These are phyloP conservation scores for Lentinula lateritia DNA, from an alignment of 768 basidiomycete species.

Conservation along the genomic window DNA sequence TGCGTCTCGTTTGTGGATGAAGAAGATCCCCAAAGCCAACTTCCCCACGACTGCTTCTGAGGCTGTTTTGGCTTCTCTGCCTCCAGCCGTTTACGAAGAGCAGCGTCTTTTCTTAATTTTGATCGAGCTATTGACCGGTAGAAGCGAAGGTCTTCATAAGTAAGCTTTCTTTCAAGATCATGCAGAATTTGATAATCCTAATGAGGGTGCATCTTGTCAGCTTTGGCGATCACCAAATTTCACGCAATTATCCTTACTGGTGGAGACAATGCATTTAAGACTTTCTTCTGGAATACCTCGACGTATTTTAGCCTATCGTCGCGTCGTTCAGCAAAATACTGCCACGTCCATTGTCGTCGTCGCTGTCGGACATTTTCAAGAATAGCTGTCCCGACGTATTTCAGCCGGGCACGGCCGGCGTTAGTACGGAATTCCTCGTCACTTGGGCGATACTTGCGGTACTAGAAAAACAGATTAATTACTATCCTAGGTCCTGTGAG, in stretches of 20 bases:
- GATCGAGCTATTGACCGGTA: conserved; percentile 94
- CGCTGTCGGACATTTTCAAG: conserved; percentile 78
- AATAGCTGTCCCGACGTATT: conserved; percentile 78
- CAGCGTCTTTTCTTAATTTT: conserved; percentile 79
- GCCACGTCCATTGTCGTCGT: conserved; percentile 87
- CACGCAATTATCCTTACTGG: conserved; percentile 35
- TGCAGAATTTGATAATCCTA: conserved; percentile 54
- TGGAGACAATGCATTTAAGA: conserved; percentile 45
- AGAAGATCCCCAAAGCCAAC: conserved; percentile 82
- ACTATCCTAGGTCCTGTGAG: not conserved
- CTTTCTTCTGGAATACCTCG: conserved; percentile 74
- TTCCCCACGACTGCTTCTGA: conserved; percentile 52
- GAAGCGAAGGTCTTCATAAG: conserved; percentile 94
- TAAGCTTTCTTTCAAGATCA: conserved; percentile 72
- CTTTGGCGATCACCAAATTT: not conserved
- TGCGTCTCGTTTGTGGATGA: conserved; percentile 23
- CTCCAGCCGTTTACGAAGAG: conserved; percentile 62
- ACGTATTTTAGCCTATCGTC: conserved; percentile 86
- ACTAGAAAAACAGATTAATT: conserved; percentile 37
- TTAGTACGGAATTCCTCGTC: conserved; percentile 56
- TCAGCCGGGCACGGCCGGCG: conserved; percentile 60
- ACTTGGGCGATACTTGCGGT: conserved; percentile 73
- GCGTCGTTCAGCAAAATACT: conserved; percentile 79
- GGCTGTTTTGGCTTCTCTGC: conserved; percentile 51
- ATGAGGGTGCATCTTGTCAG: not conserved